phyloP scores from a whole-genome alignment of 805 yeast species.

The Kodamaea jinghongensis region DNA sequence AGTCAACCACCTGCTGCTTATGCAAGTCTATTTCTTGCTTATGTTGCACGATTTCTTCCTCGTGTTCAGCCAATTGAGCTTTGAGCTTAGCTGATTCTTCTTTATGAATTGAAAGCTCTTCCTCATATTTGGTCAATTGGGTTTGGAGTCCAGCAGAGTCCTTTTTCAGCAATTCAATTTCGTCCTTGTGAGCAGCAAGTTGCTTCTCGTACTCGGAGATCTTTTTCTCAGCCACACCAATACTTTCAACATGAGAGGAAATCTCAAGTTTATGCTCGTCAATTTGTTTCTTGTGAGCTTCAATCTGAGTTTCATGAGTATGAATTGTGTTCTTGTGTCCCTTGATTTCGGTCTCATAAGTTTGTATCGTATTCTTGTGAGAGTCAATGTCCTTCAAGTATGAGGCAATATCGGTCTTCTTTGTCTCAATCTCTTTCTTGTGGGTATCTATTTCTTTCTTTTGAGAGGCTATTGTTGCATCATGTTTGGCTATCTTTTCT shows the following conservation, averaged over 20 bases:
- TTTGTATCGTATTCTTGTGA: neutral
- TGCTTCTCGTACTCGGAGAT: no score
- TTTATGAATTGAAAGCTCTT: no score
- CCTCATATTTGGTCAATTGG: no score
- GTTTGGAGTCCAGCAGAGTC: no score
- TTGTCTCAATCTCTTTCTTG: slow-evolving; percentile 1
- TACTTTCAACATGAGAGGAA: neutral
- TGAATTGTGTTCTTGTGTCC: no score
- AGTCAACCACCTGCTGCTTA: neutral
- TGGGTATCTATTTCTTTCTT: neutral
- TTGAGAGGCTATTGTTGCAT: no score
- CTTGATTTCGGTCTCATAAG: no score
- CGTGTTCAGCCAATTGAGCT: neutral
- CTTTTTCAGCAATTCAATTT: no score
- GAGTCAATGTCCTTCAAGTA: slow-evolving; percentile 3
- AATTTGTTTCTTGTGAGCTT: neutral
- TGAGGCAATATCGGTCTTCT: neutral
- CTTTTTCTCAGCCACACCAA: no score
- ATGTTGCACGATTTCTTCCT: neutral
- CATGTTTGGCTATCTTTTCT: no score
- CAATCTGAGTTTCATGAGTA: no score
- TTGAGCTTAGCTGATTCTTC: neutral
- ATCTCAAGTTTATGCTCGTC: slow-evolving; percentile 4
- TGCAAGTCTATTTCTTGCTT: neutral
- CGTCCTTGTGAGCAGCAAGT: no score